Conservation (phyloP, 805 yeast genomes). For the Candida sakaeoensis region DNA sequence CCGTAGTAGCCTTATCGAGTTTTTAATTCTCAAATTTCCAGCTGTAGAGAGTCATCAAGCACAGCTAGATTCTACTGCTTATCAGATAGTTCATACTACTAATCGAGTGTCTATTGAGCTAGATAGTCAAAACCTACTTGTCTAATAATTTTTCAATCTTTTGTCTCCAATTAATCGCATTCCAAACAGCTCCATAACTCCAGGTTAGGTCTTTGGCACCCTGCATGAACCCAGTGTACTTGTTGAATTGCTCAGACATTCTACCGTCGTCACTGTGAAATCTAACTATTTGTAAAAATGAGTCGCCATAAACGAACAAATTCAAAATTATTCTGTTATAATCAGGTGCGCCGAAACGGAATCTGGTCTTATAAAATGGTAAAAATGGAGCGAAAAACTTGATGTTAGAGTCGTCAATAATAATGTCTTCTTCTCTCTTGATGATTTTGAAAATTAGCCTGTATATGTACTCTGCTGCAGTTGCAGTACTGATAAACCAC, state of each 20-base stretch:
- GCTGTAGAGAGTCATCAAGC: no score
- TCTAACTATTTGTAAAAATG: slow-evolving; percentile 57
- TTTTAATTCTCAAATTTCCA: no score
- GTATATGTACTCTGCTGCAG: slow-evolving; percentile 63
- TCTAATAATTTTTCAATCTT: slow-evolving; percentile 6
- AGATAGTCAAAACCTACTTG: no score
- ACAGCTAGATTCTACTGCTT: neutral
- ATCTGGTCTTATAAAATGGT: neutral
- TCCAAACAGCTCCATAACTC: slow-evolving; percentile 81
- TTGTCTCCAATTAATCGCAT: slow-evolving; percentile 62
- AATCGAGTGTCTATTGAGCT: no score
- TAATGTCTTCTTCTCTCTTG: slow-evolving; percentile 38
- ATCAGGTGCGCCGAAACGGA: slow-evolving; percentile 36
- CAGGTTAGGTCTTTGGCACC: slow-evolving; percentile 89
- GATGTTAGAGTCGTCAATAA: slow-evolving; percentile 28
- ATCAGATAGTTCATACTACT: no score
- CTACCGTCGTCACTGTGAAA: slow-evolving; percentile 66
- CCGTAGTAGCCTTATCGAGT: no score
- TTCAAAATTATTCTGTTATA: slow-evolving; percentile 44
- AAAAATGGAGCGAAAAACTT: slow-evolving; percentile 32
- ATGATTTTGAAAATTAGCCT: slow-evolving; percentile 48
- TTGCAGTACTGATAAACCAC: slow-evolving; percentile 80
- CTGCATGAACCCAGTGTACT: slow-evolving; percentile 74
- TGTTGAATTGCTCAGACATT: slow-evolving; percentile 88
- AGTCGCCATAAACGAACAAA: slow-evolving; percentile 58